These are phyloP conservation scores for Pigoraptor vietnamica DNA, from an alignment of 78 protist genomes.

Conservation along the genomic window DNA sequence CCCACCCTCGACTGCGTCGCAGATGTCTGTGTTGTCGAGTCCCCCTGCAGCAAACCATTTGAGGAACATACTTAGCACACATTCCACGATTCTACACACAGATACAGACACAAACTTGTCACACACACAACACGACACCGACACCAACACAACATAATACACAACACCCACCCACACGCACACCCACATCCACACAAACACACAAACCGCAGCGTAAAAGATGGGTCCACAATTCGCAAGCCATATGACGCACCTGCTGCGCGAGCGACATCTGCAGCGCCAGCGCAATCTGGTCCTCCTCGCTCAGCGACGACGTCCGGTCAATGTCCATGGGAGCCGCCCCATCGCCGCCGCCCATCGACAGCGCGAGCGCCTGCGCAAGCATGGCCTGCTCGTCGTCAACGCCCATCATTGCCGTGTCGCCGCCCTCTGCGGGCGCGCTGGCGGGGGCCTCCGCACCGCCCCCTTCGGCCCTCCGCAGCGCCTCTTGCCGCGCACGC, in stretches of 20 bases:
- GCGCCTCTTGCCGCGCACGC: constrained; percentile 66
- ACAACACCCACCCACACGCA: neutral
- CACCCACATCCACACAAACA: neutral
- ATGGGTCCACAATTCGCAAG: neutral
- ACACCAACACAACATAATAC: neutral
- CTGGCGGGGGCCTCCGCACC: neutral
- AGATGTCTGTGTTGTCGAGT: neutral
- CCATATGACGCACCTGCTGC: neutral
- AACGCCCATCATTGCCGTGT: neutral
- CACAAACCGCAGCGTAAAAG: neutral
- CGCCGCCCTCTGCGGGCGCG: neutral
- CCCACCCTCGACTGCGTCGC: neutral
- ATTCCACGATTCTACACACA: too few relatives aligned
- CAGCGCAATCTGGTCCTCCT: constrained; percentile 27
- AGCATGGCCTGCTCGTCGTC: constrained; percentile 59
- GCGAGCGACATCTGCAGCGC: constrained; percentile 44
- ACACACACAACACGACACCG: too few relatives aligned
- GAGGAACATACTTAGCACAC: too few relatives aligned
- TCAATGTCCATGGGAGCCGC: neutral
- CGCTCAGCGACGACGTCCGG: neutral
- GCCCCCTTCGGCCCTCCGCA: neutral
- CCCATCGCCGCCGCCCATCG: constrained; percentile 22
- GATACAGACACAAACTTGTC: too few relatives aligned
- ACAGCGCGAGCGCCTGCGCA: constrained; percentile 57
- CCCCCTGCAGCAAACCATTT: neutral